Evolutionary conservation across 805 yeast genomes (phyloP).

Genomic region (Metschnikowia continentalis): DNA sequence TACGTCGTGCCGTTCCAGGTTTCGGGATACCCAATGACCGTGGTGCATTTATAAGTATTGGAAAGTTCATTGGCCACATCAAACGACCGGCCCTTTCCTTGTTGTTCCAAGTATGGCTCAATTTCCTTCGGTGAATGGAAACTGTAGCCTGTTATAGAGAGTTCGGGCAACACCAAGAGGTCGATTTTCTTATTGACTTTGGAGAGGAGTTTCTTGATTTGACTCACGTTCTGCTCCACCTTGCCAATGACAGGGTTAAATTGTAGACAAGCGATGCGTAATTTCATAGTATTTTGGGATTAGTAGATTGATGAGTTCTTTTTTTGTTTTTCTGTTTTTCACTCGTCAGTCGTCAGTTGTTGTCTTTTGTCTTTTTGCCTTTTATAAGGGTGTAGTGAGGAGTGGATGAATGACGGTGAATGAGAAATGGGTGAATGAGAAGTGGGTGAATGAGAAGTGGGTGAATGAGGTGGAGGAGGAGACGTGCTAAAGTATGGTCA

Average conservation of each 20-base stretch:
- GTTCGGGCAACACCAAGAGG: slow-evolving; percentile 75
- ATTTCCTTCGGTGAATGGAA: slow-evolving; percentile 46
- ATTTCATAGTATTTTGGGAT: slow-evolving; percentile 29
- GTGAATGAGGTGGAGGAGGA: too few relatives aligned
- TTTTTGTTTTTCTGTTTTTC: too few relatives aligned
- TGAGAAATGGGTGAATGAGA: too few relatives aligned
- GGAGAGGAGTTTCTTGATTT: slow-evolving; percentile 42
- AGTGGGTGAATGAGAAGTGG: too few relatives aligned
- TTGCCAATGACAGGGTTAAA: slow-evolving; percentile 62
- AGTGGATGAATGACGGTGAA: too few relatives aligned
- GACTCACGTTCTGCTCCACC: slow-evolving; percentile 47
- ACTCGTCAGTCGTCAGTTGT: too few relatives aligned
- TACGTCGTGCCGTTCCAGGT: slow-evolving; percentile 37
- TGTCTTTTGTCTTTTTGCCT: too few relatives aligned
- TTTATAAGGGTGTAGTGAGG: too few relatives aligned
- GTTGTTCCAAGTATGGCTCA: slow-evolving; percentile 53
- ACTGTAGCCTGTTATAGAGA: slow-evolving; percentile 82
- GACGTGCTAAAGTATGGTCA: too few relatives aligned
- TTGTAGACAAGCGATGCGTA: slow-evolving; percentile 65
- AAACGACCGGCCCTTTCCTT: slow-evolving; percentile 44
- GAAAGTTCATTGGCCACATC: slow-evolving; percentile 58
- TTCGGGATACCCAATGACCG: slow-evolving; percentile 85
- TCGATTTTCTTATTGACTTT: slow-evolving; percentile 42
- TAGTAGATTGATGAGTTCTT: too few relatives aligned
- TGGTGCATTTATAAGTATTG: slow-evolving; percentile 49